Conservation (phyloP, 139 green algal genomes). For the Micromonas commoda region DNA sequence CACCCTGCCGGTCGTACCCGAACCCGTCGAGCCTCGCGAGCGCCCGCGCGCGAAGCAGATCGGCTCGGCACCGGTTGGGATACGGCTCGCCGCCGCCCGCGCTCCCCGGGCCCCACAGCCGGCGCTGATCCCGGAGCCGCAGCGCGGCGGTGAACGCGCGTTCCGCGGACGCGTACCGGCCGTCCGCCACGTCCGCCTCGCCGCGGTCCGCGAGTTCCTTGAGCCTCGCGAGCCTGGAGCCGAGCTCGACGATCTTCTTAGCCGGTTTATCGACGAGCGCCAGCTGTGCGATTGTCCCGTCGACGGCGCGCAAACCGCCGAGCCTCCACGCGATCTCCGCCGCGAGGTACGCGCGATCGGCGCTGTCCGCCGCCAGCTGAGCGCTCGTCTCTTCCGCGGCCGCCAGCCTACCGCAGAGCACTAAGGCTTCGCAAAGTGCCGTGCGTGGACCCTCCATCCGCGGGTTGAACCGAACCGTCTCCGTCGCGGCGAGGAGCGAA, state of each 20-base stretch:
- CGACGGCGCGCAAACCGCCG: background rate
- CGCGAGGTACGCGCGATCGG: background rate
- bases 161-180: background rate
- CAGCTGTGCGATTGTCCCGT: background rate
- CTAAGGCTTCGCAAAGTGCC: background rate
- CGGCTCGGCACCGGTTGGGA: background rate
- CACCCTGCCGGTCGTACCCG: background rate
- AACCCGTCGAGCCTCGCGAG: too few species aligned
- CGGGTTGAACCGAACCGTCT: background rate
- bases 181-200: background rate
- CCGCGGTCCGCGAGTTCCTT: background rate
- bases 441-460: background rate
- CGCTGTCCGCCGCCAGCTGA: background rate
- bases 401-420: background rate
- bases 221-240: background rate
- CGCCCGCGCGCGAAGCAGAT: background rate
- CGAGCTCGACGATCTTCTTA: background rate
- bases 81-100: background rate
- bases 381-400: background rate
- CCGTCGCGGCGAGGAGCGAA: background rate
- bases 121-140: background rate
- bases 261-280: background rate
- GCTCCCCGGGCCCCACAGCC: background rate
- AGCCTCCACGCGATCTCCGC: background rate
- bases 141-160: background rate